These are phyloP conservation scores for Microdochium trichocladiopsis DNA, from an alignment of 2,329 filamentous ascomycete genomes.

Conservation along the genomic window DNA sequence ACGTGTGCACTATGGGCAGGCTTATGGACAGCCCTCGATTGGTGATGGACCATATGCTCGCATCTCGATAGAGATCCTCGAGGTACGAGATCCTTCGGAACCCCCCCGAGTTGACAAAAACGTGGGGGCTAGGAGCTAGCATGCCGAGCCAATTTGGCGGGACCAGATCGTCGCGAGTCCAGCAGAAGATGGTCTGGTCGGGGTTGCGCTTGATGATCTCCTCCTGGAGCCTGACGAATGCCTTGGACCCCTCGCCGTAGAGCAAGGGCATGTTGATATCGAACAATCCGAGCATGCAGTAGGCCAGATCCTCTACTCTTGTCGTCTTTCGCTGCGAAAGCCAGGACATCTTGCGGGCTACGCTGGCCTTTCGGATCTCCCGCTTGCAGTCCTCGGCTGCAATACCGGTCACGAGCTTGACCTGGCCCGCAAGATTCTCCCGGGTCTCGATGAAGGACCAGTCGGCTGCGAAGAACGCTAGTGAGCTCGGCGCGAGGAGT, in stretches of 20 bases:
- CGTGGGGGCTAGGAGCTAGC: neutral
- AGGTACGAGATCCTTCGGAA: neutral
- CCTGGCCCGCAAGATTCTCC: neutral
- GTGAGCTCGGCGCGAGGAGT: conserved; percentile 6
- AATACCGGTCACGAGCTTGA: conserved; percentile 8
- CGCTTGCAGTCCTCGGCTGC: neutral
- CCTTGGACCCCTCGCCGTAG: conserved; percentile 7
- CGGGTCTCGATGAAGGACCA: conserved; percentile 8
- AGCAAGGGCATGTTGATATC: conserved; percentile 9
- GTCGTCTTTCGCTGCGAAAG: conserved; percentile 5
- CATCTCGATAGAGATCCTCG: neutral
- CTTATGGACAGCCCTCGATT: neutral
- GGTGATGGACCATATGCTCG: neutral
- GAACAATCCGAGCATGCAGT: conserved; percentile 10
- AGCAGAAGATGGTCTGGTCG: conserved; percentile 8
- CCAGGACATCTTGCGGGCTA: conserved; percentile 8
- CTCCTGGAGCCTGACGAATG: conserved; percentile 8
- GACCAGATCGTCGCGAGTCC: neutral
- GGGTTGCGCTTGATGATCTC: conserved; percentile 8
- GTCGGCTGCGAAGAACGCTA: conserved; percentile 8
- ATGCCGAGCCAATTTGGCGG: neutral
- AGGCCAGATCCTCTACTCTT: conserved; percentile 9
- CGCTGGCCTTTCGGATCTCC: neutral
- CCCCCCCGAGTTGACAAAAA: neutral
- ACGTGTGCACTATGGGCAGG: neutral